Conservation (phyloP, 176 grass and related monocot species). For the Zizania latifolia region DNA sequence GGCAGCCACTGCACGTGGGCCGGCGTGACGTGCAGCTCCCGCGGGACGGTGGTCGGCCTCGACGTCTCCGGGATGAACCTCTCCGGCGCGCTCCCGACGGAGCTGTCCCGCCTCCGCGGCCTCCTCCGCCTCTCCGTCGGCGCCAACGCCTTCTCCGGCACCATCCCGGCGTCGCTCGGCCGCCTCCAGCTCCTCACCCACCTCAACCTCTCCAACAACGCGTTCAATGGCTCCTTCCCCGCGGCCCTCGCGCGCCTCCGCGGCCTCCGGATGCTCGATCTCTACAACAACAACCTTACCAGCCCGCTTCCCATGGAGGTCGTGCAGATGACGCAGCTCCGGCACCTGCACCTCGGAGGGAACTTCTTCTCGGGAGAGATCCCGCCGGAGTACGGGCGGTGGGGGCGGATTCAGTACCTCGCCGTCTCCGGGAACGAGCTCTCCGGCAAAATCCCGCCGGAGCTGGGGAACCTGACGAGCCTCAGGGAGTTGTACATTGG, state of each 20-base stretch:
- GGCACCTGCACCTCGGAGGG: slow-evolving; percentile 59
- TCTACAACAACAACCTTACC: slow-evolving; percentile 87
- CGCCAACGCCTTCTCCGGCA: slow-evolving; percentile 46
- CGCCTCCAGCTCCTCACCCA: slow-evolving; percentile 45
- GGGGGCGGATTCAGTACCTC: slow-evolving; percentile 43
- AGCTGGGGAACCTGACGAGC: slow-evolving; percentile 59
- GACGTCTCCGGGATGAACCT: slow-evolving; percentile 58
- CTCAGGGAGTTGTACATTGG: slow-evolving; percentile 72
- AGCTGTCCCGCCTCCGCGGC: slow-evolving; percentile 37
- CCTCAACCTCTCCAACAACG: slow-evolving; percentile 92
- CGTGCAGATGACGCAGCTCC: slow-evolving; percentile 41
- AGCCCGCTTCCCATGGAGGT: slow-evolving; percentile 60
- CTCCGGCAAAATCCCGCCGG: slow-evolving; percentile 48
- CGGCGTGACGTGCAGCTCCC: slow-evolving; percentile 52
- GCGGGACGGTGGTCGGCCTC: slow-evolving; percentile 38
- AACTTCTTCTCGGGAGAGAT: slow-evolving; percentile 71
- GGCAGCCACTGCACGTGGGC: slow-evolving; percentile 43
- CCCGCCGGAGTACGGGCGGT: slow-evolving; percentile 52
- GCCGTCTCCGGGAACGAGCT: slow-evolving; percentile 82
- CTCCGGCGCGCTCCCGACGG: slow-evolving; percentile 48
- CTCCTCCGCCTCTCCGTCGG: slow-evolving; percentile 52
- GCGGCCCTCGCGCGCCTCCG: slow-evolving; percentile 38
- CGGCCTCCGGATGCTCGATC: slow-evolving; percentile 49
- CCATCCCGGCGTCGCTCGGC: slow-evolving; percentile 45
- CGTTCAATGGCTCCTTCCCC: slow-evolving; percentile 56